Evolutionary conservation across 352 stramenopile species (phyloP).

Genomic region (Pythium rhizo-oryzae): DNA sequence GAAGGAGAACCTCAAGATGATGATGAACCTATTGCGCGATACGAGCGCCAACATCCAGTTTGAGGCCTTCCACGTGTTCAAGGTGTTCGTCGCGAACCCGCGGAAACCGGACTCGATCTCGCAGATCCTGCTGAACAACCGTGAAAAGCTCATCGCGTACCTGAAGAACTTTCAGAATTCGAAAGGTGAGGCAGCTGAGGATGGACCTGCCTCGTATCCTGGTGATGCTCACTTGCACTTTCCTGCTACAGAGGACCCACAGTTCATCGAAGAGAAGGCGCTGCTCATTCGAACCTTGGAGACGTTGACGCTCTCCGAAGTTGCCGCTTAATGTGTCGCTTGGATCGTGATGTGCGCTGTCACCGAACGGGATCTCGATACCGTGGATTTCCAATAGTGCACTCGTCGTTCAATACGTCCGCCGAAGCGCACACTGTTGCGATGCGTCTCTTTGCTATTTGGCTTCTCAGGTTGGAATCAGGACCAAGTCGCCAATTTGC

Average conservation of each 20-base stretch:
- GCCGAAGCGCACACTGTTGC: no score
- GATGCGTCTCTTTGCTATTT: no score
- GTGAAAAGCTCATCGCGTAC: slow-evolving; percentile 76
- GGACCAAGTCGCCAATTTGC: no score
- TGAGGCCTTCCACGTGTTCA: slow-evolving; percentile 89
- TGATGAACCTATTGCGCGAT: slow-evolving; percentile 79
- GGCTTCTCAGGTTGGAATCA: no score
- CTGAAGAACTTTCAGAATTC: slow-evolving; percentile 96
- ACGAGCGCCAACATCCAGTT: slow-evolving; percentile 76
- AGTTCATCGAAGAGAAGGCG: slow-evolving; percentile 94
- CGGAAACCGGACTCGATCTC: slow-evolving; percentile 79
- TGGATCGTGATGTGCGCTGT: no score
- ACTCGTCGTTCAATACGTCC: no score
- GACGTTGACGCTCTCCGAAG: slow-evolving; percentile 20
- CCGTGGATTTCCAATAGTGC: no score
- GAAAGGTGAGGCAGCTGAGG: slow-evolving; percentile 48
- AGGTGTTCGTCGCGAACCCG: slow-evolving; percentile 89
- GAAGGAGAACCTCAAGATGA: slow-evolving; percentile 57
- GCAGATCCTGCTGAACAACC: slow-evolving; percentile 43
- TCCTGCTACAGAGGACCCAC: slow-evolving; percentile 80
- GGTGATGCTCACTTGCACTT: not conserved
- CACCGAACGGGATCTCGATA: no score
- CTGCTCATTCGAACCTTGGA: slow-evolving; percentile 90
- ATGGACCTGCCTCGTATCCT: not conserved
- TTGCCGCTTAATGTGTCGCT: slow-evolving; percentile 1